Evolutionary conservation across 495 filamentous ascomycete species (phyloP).

Genomic region (Neurospora sp.): DNA sequence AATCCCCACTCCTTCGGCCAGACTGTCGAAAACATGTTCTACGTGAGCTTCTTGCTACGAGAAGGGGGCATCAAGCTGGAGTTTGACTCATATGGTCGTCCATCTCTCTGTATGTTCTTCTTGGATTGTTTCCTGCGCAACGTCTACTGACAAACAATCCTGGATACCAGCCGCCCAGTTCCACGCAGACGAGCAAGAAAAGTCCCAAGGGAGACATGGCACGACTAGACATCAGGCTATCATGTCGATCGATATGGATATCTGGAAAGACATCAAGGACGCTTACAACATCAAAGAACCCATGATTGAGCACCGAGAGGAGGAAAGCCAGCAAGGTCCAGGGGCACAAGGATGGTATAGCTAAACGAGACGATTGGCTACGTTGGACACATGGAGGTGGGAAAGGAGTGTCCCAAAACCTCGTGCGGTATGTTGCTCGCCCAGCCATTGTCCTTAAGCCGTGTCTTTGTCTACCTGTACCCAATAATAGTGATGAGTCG

Average conservation of each 20-base stretch:
- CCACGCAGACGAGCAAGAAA: slow-evolving; percentile 14
- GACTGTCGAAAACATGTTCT: slow-evolving; percentile 95
- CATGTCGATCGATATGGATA: slow-evolving; percentile 71
- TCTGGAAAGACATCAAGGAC: slow-evolving; percentile 66
- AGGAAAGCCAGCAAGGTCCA: slow-evolving; percentile 44
- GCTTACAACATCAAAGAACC: slow-evolving; percentile 63
- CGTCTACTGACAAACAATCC: background rate
- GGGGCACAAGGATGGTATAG: slow-evolving; percentile 70
- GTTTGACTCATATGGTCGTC: slow-evolving; percentile 53
- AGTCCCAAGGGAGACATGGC: slow-evolving; percentile 21
- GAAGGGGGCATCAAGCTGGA: slow-evolving; percentile 66
- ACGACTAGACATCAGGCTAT: slow-evolving; percentile 70
- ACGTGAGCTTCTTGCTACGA: slow-evolving; percentile 84
- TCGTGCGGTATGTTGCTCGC: background rate
- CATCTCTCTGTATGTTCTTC: slow-evolving; percentile 56
- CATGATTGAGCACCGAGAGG: slow-evolving; percentile 76
- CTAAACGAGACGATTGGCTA: slow-evolving; percentile 17
- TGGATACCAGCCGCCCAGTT: slow-evolving; percentile 13
- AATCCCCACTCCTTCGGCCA: slow-evolving; percentile 89
- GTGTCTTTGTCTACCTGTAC: background rate
- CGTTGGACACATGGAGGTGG: background rate
- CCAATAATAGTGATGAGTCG: background rate
- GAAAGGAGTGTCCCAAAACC: background rate
- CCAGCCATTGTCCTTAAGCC: background rate
- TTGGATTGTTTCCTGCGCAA: background rate